Evolutionary conservation across 2,329 filamentous ascomycete genomes (phyloP).

Genomic region (Cytospora leucostoma): DNA sequence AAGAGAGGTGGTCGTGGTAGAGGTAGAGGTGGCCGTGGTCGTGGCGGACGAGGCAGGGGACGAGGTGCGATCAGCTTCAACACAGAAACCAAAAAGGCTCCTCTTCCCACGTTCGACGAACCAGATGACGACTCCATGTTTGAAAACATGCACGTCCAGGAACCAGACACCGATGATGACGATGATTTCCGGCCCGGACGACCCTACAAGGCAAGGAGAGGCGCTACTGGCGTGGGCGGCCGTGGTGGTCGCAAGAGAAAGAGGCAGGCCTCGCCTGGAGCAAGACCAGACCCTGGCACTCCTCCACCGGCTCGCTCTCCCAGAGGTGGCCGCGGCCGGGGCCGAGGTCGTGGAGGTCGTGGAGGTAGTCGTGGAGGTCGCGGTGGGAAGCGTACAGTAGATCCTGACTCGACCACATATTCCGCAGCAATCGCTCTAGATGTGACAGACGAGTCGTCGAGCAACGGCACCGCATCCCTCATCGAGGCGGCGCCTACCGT

Average conservation of each 20-base stretch:
- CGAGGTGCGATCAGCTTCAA: slow-evolving; percentile 23
- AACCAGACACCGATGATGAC: slow-evolving; percentile 31
- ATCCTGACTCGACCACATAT: slow-evolving; percentile 15
- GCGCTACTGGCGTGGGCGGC: slow-evolving; percentile 9
- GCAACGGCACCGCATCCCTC: slow-evolving; percentile 12
- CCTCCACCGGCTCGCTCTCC: slow-evolving; percentile 13
- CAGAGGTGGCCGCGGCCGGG: slow-evolving; percentile 16
- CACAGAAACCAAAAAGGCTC: slow-evolving; percentile 26
- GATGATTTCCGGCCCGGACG: slow-evolving; percentile 27
- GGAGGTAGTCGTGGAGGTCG: slow-evolving; percentile 21
- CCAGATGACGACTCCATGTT: slow-evolving; percentile 14
- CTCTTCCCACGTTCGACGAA: slow-evolving; percentile 8
- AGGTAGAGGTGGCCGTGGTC: slow-evolving; percentile 21
- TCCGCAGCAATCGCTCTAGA: slow-evolving; percentile 22
- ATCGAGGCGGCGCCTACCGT: slow-evolving; percentile 19
- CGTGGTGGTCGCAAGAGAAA: slow-evolving; percentile 27
- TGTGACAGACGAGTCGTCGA: slow-evolving; percentile 18
- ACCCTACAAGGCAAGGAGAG: slow-evolving; percentile 14
- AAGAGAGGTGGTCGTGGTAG: slow-evolving; percentile 21
- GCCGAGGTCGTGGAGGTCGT: slow-evolving; percentile 8
- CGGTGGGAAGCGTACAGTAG: slow-evolving; percentile 11
- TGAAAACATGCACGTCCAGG: slow-evolving; percentile 19
- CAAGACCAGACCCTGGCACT: slow-evolving; percentile 17
- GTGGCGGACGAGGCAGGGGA: slow-evolving; percentile 24
- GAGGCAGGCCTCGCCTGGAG: slow-evolving; percentile 14